Conservation (phyloP, 1,284 basidiomycete genomes). For the Cryptococcus hybrid region DNA sequence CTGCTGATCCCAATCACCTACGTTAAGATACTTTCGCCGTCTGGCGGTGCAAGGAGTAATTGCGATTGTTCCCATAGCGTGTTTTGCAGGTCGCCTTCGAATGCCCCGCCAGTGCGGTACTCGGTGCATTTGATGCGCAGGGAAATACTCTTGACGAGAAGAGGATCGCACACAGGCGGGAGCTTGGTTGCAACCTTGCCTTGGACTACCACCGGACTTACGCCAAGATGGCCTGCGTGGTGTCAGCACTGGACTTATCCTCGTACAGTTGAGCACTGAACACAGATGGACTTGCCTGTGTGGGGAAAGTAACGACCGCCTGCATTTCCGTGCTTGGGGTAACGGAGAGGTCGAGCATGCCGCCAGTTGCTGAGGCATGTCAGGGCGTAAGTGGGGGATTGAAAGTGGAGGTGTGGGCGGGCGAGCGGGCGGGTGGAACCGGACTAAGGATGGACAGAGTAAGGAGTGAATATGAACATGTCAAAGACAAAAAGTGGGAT, state of each 20-base stretch:
- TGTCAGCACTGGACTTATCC: slow-evolving; percentile 9
- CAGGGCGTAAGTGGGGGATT: slow-evolving; percentile 3
- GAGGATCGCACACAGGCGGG: slow-evolving; percentile 14
- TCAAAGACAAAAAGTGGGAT: too few species aligned
- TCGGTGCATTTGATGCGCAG: slow-evolving; percentile 33
- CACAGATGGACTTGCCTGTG: slow-evolving; percentile 20
- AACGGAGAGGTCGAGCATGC: slow-evolving; percentile 33
- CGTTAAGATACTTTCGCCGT: slow-evolving; percentile 16
- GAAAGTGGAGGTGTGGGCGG: background rate
- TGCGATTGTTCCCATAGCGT: slow-evolving; percentile 31
- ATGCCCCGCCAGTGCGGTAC: slow-evolving; percentile 14
- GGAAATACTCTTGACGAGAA: slow-evolving; percentile 24
- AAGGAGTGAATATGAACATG: background rate
- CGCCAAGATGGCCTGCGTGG: slow-evolving; percentile 38
- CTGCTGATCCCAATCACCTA: slow-evolving; percentile 27
- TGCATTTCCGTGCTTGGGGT: slow-evolving; percentile 23
- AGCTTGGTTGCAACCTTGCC: slow-evolving; percentile 26
- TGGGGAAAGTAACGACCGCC: slow-evolving; percentile 27
- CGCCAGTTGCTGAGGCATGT: background rate
- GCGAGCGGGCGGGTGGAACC: background rate
- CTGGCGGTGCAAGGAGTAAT: slow-evolving; percentile 21
- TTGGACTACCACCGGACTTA: slow-evolving; percentile 31
- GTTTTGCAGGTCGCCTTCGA: slow-evolving; percentile 15
- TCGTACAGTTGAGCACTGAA: background rate
- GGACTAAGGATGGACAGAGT: background rate